Percentiles rank a stretch among this genome's conserved stretches.
These are phyloP conservation scores for Candida easanensis DNA, from an alignment of 805 yeast genomes.

Conservation along the genomic window DNA sequence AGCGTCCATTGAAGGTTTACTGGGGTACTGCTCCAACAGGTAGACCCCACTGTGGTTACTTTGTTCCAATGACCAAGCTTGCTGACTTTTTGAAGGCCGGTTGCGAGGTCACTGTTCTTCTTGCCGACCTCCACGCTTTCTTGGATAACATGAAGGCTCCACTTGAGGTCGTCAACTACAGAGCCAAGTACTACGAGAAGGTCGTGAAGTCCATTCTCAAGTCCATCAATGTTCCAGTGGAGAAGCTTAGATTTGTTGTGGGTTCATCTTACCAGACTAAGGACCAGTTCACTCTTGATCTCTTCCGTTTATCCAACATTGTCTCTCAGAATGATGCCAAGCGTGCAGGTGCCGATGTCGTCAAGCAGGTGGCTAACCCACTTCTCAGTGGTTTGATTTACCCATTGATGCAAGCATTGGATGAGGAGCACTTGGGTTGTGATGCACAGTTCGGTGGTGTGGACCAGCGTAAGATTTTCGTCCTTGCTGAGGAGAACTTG, in stretches of 20 bases:
- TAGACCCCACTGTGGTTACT: slow-evolving; percentile 97
- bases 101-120: slow-evolving; percentile 83
- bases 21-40: slow-evolving; percentile 99
- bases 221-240: slow-evolving; percentile 90
- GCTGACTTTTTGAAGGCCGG: slow-evolving; percentile 96
- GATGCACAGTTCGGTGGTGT: slow-evolving; percentile 99
- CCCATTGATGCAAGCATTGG: slow-evolving; percentile 98
- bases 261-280: slow-evolving; percentile 90
- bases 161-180: slow-evolving; percentile 79
- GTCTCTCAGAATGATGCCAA: slow-evolving; percentile 95
- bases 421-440: slow-evolving; percentile 82
- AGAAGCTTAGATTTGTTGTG: slow-evolving; percentile 73
- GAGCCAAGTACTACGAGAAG: slow-evolving; percentile 86
- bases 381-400: slow-evolving; percentile 89
- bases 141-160: slow-evolving; percentile 99
- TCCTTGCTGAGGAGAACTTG: slow-evolving; percentile 92
- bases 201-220: slow-evolving; percentile 81
- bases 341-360: slow-evolving; percentile 99
- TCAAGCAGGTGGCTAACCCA: slow-evolving; percentile 94
- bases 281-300: slow-evolving; percentile 80
- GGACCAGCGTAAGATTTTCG: slow-evolving; percentile 97
- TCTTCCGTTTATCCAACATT: slow-evolving; percentile 77
- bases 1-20: slow-evolving; percentile 82
- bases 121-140: slow-evolving; percentile 96
- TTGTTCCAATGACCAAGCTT: slow-evolving; percentile 95